phyloP scores from a whole-genome alignment of 2,329 filamentous ascomycete species.

The Amesomyces nigricolor region DNA sequence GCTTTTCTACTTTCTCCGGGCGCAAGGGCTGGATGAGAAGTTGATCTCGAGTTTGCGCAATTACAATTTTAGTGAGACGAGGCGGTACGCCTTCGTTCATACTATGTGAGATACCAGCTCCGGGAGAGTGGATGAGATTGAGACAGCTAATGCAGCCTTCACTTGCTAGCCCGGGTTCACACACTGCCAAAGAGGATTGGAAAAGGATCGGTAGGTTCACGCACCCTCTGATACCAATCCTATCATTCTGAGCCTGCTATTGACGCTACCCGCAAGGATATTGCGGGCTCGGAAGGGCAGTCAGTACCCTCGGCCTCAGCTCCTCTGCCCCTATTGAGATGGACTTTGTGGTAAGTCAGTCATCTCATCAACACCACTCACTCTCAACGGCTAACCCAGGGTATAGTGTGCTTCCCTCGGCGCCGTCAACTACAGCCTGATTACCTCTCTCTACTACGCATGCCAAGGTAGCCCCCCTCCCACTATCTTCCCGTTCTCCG shows the following conservation, averaged over 20 bases:
- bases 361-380: background rate
- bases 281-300: conserved; percentile 63
- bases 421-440: conserved; percentile 61
- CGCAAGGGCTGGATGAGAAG: conserved; percentile 57
- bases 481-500: too few relatives aligned
- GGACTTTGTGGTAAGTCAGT: conserved; percentile 61
- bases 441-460: conserved; percentile 52
- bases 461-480: conserved; percentile 43
- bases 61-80: conserved; percentile 77
- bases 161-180: conserved; percentile 48
- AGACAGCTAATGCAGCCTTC: background rate
- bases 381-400: conserved; percentile 14
- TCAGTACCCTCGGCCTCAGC: conserved; percentile 57
- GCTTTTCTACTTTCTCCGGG: conserved; percentile 63
- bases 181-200: conserved; percentile 41
- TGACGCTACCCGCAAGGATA: conserved; percentile 50
- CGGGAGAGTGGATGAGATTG: background rate
- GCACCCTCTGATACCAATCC: background rate
- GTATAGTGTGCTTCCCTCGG: conserved; percentile 73
- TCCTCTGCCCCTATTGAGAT: conserved; percentile 54
- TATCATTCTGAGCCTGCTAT: background rate
- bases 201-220: conserved; percentile 36
- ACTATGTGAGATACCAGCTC: conserved; percentile 56
- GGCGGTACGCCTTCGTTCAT: conserved; percentile 72
- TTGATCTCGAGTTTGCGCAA: conserved; percentile 63